These are phyloP conservation scores for Penicillium arizonense DNA, from an alignment of 495 filamentous ascomycete genomes.

Conservation along the genomic window DNA sequence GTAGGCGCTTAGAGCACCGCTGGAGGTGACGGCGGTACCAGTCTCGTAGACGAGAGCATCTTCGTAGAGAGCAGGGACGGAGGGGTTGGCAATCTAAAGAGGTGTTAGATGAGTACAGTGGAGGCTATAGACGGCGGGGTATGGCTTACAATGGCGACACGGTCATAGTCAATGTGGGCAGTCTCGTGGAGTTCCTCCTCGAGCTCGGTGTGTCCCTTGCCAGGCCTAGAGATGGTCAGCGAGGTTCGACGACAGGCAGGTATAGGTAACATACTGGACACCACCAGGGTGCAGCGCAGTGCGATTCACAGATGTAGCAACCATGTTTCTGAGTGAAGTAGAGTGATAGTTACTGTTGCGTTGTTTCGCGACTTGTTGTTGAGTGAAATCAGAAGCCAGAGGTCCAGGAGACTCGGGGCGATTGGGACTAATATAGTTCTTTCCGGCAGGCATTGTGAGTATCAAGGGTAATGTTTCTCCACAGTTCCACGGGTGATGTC, in stretches of 20 bases:
- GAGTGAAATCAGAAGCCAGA: conserved; percentile 55
- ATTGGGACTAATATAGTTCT: conserved; percentile 46
- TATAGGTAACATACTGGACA: conserved; percentile 69
- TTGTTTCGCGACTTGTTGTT: conserved; percentile 60
- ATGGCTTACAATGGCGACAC: conserved; percentile 84
- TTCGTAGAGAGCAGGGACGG: conserved; percentile 94
- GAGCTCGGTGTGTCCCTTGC: conserved; percentile 87
- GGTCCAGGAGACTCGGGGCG: conserved; percentile 49
- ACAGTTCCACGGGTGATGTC: conserved; percentile 49
- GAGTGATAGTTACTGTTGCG: conserved; percentile 64
- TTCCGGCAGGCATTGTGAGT: conserved; percentile 39
- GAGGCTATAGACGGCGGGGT: neutral
- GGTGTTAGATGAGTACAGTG: conserved; percentile 10
- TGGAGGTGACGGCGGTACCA: conserved; percentile 93
- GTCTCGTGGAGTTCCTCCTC: conserved; percentile 98
- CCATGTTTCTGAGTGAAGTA: conserved; percentile 58
- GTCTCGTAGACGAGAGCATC: conserved; percentile 99
- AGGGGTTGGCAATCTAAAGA: conserved; percentile 77
- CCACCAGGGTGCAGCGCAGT: conserved; percentile 86
- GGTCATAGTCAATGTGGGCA: conserved; percentile 98
- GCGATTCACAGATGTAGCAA: conserved; percentile 81
- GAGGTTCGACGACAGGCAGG: conserved; percentile 13
- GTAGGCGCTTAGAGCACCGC: conserved; percentile 93
- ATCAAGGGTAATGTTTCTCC: conserved; percentile 37
- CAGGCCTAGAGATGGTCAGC: conserved; percentile 58